Evolutionary conservation across 2,329 filamentous ascomycete genomes (phyloP).

Genomic region (Alternaria hordeiaustralica): DNA sequence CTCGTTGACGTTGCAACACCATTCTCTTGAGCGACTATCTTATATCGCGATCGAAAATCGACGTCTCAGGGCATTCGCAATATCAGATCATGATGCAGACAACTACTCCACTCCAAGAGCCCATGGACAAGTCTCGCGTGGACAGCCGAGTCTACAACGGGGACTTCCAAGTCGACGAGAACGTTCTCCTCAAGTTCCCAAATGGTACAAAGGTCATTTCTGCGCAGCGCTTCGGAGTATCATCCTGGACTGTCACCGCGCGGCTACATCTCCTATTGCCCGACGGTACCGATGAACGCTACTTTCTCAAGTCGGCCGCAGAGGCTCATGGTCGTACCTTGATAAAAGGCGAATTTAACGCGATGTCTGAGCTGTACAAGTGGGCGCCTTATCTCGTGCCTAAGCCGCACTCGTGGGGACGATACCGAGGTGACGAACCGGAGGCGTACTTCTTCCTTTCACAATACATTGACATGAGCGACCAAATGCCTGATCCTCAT

Average conservation of each 20-base stretch:
- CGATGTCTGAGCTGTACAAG: neutral
- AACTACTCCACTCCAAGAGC: neutral
- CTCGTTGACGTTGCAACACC: neutral
- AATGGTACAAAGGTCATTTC: neutral
- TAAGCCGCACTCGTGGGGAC: neutral
- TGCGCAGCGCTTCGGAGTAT: neutral
- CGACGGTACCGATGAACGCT: neutral
- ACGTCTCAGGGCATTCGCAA: neutral
- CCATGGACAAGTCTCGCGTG: neutral
- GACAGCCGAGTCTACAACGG: neutral
- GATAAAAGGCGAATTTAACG: neutral
- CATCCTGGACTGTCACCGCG: neutral
- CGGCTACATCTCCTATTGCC: neutral
- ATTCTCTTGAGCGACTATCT: fast-evolving
- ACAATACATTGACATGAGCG: neutral
- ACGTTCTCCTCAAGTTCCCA: neutral
- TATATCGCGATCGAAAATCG: neutral
- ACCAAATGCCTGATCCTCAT: neutral
- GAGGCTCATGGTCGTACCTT: neutral
- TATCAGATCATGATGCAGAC: neutral
- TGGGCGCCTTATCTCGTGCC: neutral
- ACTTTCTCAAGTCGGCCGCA: neutral
- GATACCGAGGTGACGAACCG: neutral
- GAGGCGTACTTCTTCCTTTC: neutral
- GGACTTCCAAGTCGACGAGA: neutral